phyloP scores from a whole-genome alignment of 2,329 filamentous ascomycete genomes.

The Scedosporium dehoogii region DNA sequence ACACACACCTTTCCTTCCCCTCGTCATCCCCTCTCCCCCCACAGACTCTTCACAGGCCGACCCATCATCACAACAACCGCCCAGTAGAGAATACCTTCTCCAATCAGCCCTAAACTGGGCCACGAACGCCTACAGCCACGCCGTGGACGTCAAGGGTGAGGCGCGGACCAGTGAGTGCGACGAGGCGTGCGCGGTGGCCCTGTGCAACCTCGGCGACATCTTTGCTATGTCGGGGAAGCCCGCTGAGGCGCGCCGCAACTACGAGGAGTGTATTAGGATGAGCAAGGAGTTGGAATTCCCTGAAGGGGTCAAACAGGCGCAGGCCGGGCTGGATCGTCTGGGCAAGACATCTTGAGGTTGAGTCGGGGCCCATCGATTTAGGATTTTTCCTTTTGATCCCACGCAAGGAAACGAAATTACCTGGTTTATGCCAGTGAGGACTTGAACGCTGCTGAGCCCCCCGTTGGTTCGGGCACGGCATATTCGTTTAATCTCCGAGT shows the following conservation, averaged over 20 bases:
- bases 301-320: conserved; percentile 41
- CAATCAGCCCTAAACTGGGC: conserved; percentile 70
- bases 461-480: neutral
- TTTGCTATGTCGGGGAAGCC: conserved; percentile 62
- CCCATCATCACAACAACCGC: neutral
- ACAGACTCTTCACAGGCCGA: neutral
- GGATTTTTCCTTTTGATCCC: neutral
- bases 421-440: neutral
- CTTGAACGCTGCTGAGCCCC: neutral
- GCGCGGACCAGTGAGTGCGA: conserved; percentile 71
- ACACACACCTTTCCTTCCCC: conserved; percentile 31
- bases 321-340: conserved; percentile 32
- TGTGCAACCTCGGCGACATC: conserved; percentile 81
- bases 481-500: neutral
- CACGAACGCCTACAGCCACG: conserved; percentile 60
- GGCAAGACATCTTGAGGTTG: conserved; percentile 10
- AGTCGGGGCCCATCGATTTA: no score
- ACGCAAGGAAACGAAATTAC: neutral
- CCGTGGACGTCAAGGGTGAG: conserved; percentile 53
- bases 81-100: conserved; percentile 44
- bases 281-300: conserved; percentile 43
- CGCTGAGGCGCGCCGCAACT: conserved; percentile 56
- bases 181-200: conserved; percentile 68
- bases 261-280: conserved; percentile 56
- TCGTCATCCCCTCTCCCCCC: neutral